Conservation (phyloP, 225 moss, liverwort and hornwort species). For the Sphagnum contortum region DNA sequence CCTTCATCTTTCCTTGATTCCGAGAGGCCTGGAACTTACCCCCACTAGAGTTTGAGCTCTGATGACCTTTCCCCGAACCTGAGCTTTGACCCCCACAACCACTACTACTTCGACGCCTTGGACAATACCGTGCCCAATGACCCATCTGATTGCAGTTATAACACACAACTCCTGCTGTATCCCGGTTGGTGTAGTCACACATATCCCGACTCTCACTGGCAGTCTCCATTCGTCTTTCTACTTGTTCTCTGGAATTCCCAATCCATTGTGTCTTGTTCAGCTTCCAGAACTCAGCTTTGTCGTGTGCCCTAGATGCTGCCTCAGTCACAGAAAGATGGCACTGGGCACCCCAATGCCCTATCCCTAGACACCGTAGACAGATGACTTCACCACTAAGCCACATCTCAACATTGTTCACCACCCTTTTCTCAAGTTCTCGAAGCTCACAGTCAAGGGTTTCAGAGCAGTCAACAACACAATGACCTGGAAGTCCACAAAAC, state of each 20-base stretch:
- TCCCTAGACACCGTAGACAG: conserved; percentile 6
- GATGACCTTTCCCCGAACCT: conserved; percentile 3
- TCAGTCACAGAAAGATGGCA: conserved; percentile 6
- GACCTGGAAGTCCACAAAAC: conserved; percentile 12
- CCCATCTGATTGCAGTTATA: conserved; percentile 7
- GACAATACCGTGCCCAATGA: conserved; percentile 8
- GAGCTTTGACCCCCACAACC: conserved; percentile 7
- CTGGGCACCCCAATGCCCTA: conserved; percentile 10
- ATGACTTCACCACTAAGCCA: conserved; percentile 1
- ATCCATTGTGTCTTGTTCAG: conserved; percentile 1
- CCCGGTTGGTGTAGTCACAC: background rate
- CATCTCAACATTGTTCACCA: background rate
- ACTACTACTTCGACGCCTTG: conserved; percentile 4
- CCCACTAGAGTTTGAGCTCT: conserved; percentile 3
- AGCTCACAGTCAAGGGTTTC: conserved; percentile 12
- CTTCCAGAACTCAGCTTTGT: conserved; percentile 3
- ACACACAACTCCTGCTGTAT: conserved; percentile 6
- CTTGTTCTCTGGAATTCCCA: background rate
- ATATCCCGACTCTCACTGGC: background rate
- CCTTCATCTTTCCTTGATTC: background rate
- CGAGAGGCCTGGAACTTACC: background rate
- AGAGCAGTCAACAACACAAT: conserved; percentile 3
- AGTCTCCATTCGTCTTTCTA: background rate
- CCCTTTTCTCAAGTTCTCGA: conserved; percentile 2
- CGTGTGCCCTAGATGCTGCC: conserved; percentile 4